Base-by-base conservation (phyloP, 805 yeast genomes). In the Lachancea lanzarotensis region DNA sequence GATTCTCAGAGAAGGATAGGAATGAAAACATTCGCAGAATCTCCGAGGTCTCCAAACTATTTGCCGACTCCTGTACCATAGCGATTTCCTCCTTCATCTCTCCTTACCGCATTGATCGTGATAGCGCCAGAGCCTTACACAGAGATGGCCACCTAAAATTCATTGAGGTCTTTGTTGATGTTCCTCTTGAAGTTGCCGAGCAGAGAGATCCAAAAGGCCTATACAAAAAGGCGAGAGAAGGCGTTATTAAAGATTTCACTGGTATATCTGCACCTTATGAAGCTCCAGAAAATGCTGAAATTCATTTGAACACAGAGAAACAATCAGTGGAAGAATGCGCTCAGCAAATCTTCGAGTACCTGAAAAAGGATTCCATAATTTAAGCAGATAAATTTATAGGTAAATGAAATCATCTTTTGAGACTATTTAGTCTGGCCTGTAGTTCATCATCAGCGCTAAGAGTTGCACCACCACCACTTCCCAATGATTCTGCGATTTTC, bases 221-320 rank as follows among this genome's bases (percentile, higher is more conserved):
- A 54, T 91, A 91, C 73, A 89, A 89, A 69, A 91, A 91, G 75
- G 98, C 98, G 15, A 81, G 97, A 66, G 93, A 89, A 60, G 98
- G 98, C 30, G 71, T 84, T 49, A 90, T 90, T 65, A 86, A 86
- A 68, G 95, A 90, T 62, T 90, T 90, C 71, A 90, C 98, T 13
- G 98, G 98, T 46, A 84, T 90, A 46, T 81, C 89, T 52, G 97
- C 96, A 10, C 98, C 98, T 32, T 90, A 90, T 65, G 98, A 90
- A 72, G 93, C 85, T 2, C 98, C 98, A 41, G 83, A 75, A 54
- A 59, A 67, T 30, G 87, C 98, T 22, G 98, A 90, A 69, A 73
- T 90, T 48, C 90, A 83, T 61, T 69, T 90, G 62, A 78, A 77
- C 55, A 87, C 91, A 46, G 82, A 84, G 60, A 73, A 79, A 56